Percentiles rank a stretch among this genome's conserved stretches.
Conservation (phyloP, 2,329 filamentous ascomycete species). For the Apiospora arundinis region DNA sequence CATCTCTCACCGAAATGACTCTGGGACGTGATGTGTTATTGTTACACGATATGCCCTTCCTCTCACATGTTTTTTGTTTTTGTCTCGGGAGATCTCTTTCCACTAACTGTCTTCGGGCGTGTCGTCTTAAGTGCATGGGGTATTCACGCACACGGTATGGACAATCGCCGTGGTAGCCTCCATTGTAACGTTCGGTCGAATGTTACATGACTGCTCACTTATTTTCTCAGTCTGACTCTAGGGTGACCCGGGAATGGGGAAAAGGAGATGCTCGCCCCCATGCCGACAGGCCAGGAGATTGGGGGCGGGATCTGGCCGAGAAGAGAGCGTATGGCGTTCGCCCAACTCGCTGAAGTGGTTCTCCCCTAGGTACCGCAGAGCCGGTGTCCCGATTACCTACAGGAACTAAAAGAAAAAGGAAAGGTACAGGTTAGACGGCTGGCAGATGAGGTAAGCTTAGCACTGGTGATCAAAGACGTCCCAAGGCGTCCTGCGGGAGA, state of each 20-base stretch:
- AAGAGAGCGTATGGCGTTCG: background rate
- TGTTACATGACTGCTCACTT: constrained; percentile 16
- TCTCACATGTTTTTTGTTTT: background rate
- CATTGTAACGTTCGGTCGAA: background rate
- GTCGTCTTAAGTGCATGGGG: background rate
- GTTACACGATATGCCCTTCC: background rate
- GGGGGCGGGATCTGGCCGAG: background rate
- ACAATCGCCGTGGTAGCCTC: background rate
- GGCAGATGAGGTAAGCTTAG: constrained; percentile 2
- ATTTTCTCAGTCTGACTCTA: background rate
- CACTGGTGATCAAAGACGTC: background rate
- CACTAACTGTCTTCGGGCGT: too few relatives aligned
- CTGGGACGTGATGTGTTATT: background rate
- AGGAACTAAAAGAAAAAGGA: background rate
- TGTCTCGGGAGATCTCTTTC: background rate
- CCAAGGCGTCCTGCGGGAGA: background rate
- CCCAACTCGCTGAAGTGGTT: background rate
- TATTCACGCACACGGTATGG: background rate
- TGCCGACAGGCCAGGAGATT: background rate
- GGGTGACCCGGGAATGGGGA: background rate
- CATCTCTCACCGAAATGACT: background rate
- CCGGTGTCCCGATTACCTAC: background rate
- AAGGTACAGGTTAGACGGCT: background rate
- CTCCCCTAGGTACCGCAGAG: background rate
- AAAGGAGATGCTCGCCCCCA: background rate